A percentile compares a stretch with the other conserved stretches of the same genome.
phyloP scores from a whole-genome alignment of 345 rosid genomes.

The Populus euphratica region DNA sequence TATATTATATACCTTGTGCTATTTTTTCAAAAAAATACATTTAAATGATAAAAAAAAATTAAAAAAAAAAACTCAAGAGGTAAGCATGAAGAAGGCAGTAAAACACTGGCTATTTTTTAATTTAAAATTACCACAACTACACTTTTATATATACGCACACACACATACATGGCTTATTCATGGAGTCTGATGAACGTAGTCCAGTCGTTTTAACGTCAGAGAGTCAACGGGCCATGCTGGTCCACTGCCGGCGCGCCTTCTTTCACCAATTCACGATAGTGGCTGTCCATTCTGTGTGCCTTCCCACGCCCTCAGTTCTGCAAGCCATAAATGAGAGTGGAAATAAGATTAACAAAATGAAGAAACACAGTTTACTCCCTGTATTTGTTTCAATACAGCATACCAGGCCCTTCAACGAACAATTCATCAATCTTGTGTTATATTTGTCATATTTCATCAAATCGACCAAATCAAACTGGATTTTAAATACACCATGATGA shows the following conservation, averaged over 20 bases:
- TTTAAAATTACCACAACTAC: too few relatives aligned
- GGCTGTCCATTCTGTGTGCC: background rate
- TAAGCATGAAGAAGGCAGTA: background rate
- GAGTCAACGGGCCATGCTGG: background rate
- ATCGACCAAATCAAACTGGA: background rate
- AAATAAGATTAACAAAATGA: background rate
- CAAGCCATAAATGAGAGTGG: too few relatives aligned
- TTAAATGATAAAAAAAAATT: too few relatives aligned
- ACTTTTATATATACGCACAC: too few relatives aligned
- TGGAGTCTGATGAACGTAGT: background rate
- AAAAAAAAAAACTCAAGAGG: too few relatives aligned
- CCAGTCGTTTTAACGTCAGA: background rate
- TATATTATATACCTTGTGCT: too few relatives aligned
- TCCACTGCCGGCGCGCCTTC: background rate
- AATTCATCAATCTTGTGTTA: background rate
- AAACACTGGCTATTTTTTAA: too few relatives aligned
- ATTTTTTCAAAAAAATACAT: too few relatives aligned
- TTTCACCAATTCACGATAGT: background rate
- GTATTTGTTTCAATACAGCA: too few relatives aligned
- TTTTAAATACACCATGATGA: too few relatives aligned
- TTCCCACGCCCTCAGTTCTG: background rate
- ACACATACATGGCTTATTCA: too few relatives aligned
- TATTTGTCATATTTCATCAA: too few relatives aligned
- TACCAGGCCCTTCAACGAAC: background rate
- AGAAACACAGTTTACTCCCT: background rate